A percentile compares a stretch with the other conserved stretches of the same genome.
Evolutionary conservation across 2,329 filamentous ascomycete species (phyloP).

Genomic region (Pyrenochaeta sp.): DNA sequence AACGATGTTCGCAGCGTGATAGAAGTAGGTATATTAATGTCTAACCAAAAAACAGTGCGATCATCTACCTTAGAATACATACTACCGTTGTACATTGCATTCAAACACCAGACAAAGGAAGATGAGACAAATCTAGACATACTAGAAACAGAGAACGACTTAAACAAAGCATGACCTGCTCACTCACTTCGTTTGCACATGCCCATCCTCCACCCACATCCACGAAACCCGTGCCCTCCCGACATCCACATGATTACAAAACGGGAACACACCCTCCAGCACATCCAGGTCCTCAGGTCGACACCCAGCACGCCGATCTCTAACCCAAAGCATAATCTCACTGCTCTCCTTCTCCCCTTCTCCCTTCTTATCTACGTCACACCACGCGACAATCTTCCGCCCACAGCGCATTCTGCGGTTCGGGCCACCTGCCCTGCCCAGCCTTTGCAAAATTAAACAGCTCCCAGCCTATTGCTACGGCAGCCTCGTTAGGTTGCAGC

Average conservation of each 20-base stretch:
- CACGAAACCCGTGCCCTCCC: neutral
- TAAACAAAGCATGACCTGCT: too few species aligned
- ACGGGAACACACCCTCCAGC: neutral
- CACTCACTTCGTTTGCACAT: neutral
- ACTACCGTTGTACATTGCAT: too few species aligned
- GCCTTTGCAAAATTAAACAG: neutral
- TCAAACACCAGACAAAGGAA: too few species aligned
- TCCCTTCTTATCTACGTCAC: neutral
- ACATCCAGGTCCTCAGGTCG: conserved; percentile 1
- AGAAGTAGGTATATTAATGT: too few species aligned
- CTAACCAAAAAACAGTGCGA: too few species aligned
- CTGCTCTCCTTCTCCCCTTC: too few species aligned
- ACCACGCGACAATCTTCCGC: neutral
- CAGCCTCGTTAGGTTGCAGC: neutral
- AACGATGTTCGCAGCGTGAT: too few species aligned
- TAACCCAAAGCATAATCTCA: neutral
- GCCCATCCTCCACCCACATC: neutral
- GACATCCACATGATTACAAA: neutral
- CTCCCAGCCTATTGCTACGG: neutral
- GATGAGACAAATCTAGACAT: too few species aligned
- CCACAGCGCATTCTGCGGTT: neutral
- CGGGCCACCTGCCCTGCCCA: too few species aligned
- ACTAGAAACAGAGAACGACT: too few species aligned
- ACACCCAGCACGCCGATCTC: conserved; percentile 1
- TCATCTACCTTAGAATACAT: too few species aligned